These are phyloP conservation scores for Penicillium verhagenii DNA, from an alignment of 495 filamentous ascomycete species.

Conservation along the genomic window DNA sequence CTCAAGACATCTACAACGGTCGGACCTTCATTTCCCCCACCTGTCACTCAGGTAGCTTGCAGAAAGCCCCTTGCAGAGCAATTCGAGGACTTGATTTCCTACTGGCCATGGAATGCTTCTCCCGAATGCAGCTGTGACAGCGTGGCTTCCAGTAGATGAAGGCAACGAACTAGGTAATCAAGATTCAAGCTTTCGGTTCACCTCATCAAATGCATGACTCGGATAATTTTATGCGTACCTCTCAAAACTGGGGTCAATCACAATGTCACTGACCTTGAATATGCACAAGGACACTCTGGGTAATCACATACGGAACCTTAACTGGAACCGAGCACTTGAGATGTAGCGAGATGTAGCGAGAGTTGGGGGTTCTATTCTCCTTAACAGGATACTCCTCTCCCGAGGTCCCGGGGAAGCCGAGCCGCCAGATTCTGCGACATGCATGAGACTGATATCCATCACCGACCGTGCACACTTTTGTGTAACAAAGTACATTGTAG, in stretches of 20 bases:
- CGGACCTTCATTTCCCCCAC: not conserved
- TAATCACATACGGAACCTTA: not conserved
- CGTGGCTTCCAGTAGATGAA: not conserved
- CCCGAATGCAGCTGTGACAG: not conserved
- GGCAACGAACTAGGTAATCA: not conserved
- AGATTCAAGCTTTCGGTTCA: not conserved
- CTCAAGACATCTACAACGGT: not conserved
- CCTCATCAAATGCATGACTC: not conserved
- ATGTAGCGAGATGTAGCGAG: too few species aligned
- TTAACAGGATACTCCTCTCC: too few species aligned
- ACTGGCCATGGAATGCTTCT: not conserved
- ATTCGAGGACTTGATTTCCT: not conserved
- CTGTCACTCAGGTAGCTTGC: not conserved
- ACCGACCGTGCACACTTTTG: conserved; percentile 16
- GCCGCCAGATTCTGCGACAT: conserved; percentile 7
- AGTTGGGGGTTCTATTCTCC: too few species aligned
- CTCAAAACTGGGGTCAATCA: too few species aligned
- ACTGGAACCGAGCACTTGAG: too few species aligned
- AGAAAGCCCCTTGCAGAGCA: too few species aligned
- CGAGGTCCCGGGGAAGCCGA: not conserved
- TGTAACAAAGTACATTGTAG: not conserved
- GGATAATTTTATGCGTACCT: not conserved
- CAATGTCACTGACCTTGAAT: not conserved
- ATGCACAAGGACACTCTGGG: not conserved
- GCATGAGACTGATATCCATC: conserved; percentile 20